phyloP scores from a whole-genome alignment of 169 alveolate species.

The Babesia ovata region DNA sequence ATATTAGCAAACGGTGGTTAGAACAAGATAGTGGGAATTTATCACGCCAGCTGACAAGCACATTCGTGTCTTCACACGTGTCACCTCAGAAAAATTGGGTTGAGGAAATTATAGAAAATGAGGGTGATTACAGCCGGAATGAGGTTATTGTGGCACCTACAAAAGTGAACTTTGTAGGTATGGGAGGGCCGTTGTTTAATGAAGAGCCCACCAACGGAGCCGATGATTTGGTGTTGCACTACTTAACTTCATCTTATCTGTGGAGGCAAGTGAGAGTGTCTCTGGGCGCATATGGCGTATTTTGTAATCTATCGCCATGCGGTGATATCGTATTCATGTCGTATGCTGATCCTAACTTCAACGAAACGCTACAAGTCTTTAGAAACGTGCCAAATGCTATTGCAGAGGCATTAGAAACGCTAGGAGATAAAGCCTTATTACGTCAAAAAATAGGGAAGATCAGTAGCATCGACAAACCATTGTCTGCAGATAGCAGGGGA shows the following conservation, averaged over 20 bases:
- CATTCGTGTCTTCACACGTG: not conserved
- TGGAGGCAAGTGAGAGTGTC: conserved; percentile 76
- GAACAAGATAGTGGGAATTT: conserved; percentile 20
- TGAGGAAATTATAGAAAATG: conserved; percentile 21
- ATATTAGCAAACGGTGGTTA: conserved; percentile 53
- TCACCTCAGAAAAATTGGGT: conserved; percentile 27
- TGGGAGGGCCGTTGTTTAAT: conserved; percentile 76
- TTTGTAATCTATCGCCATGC: conserved; percentile 48
- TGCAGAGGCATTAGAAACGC: conserved; percentile 28
- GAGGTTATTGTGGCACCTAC: conserved; percentile 71
- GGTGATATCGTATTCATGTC: conserved; percentile 64
- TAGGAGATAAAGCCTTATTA: conserved; percentile 36
- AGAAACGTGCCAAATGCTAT: conserved; percentile 37
- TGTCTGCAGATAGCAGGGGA: conserved; percentile 48
- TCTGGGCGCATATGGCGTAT: conserved; percentile 80
- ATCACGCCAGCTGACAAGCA: conserved; percentile 13
- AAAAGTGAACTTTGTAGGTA: conserved; percentile 74
- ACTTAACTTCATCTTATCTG: conserved; percentile 64
- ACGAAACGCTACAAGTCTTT: conserved; percentile 47
- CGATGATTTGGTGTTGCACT: conserved; percentile 68
- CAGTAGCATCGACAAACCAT: conserved; percentile 56
- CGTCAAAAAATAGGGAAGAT: conserved; percentile 67
- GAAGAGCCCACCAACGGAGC: conserved; percentile 71
- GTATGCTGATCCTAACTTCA: conserved; percentile 69
- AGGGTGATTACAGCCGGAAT: not conserved